A percentile compares a stretch with the other conserved stretches of the same genome.
Evolutionary conservation across 495 filamentous ascomycete genomes (phyloP).

Genomic region (Pseudomonodictys pantanalensis): DNA sequence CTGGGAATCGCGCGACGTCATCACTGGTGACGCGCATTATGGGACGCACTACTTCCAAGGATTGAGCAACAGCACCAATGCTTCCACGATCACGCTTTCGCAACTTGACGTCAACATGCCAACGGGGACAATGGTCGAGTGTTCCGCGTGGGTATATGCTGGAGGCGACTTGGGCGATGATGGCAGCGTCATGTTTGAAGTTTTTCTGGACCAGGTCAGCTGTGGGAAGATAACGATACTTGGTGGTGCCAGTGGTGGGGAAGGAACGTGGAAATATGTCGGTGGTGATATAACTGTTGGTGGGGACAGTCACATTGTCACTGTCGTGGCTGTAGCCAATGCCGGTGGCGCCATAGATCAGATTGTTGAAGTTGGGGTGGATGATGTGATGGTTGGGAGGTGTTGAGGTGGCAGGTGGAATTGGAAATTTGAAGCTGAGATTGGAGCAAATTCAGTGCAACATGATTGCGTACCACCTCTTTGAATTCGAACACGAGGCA

Average conservation of each 20-base stretch:
- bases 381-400: background rate
- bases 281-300: background rate
- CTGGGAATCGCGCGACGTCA: background rate
- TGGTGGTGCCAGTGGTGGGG: background rate
- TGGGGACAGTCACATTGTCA: background rate
- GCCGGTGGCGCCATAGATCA: background rate
- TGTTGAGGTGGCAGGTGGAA: background rate
- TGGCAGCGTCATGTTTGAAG: background rate
- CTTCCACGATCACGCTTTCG: background rate
- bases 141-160: background rate
- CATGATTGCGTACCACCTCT: no score
- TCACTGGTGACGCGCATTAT: background rate
- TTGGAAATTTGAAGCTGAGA: no score
- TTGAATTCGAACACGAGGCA: no score
- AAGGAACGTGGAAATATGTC: background rate
- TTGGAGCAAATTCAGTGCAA: no score
- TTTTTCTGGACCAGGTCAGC: background rate
- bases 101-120: background rate
- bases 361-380: background rate
- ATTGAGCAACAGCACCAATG: background rate
- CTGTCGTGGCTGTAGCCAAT: background rate
- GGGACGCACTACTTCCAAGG: background rate
- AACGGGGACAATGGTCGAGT: background rate
- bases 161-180: background rate
- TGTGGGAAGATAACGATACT: background rate